Base-by-base conservation (phyloP, 2,329 filamentous ascomycete species). In the Microsporum canis region DNA sequence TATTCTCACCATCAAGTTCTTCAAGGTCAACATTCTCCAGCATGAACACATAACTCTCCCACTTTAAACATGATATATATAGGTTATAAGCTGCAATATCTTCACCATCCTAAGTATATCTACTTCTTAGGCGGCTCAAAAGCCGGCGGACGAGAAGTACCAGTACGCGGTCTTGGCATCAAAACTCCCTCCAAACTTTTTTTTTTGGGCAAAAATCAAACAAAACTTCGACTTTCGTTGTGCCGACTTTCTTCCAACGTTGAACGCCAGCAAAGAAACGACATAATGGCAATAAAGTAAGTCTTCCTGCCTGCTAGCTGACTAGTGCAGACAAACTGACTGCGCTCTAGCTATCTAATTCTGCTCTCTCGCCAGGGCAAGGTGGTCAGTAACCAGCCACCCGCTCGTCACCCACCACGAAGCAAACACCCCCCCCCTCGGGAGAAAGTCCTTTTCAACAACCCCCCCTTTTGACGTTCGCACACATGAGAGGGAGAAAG, bases 331-430 rank as follows among this genome's bases (percentile, higher is more conserved):
- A 27, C 33, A 10, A 34, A 39, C 36, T 53, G 49, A 53, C 57
- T 34, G 14, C n/a, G 5, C 14, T 58, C 53, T 63, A 97, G 94
- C 80, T 99, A 99, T 76, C 81, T 99, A 69, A 97, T 99, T 76
- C 85, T 99, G 75, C 87, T 99, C 68, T 97, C 92, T 66, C 86
- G 94, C 71, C 94, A 99, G 82, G 94, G 94, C 80, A 99, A 99
- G 88, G 94, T 99, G 79, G 92, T 99, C 82, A 71, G 91, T 82
- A 57, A 23, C 55, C 55, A 57, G 34, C 38, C 41, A 34, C 58
- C 49, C 51, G 34, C 63, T 72, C 71, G 74, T 75, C 68, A 68
- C 71, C 74, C 72, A 77, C 76, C 73, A 60, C 60, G 55, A 62
- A 57, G 61, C 56, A 59, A 45, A 14, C 64, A 17, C 61, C 47